Conservation (phyloP, 176 grass and related monocot species). For the Eleusine indica region DNA sequence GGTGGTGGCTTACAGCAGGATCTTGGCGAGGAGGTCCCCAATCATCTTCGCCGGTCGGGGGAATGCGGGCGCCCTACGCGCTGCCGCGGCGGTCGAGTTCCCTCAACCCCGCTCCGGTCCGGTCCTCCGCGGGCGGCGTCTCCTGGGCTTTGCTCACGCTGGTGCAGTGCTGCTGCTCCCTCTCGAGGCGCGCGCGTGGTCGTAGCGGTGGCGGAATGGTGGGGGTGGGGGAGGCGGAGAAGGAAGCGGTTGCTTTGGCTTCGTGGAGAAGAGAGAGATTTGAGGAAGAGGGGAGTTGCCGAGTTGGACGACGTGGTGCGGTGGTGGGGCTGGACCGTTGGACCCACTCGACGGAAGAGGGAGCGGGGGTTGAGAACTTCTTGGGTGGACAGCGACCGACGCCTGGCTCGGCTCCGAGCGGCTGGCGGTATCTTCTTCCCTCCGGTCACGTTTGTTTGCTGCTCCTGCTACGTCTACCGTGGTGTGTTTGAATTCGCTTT, state of each 20-base stretch:
- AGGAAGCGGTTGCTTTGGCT: slow-evolving; percentile 47
- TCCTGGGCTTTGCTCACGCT: no score
- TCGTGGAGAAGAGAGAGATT: neutral
- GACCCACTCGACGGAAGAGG: neutral
- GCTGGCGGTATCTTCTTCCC: neutral
- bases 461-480: neutral
- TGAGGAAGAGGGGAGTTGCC: neutral
- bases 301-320: neutral
- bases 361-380: no score
- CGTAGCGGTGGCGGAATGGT: slow-evolving; percentile 10
- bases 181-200: neutral
- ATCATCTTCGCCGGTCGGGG: slow-evolving; percentile 50
- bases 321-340: slow-evolving; percentile 20
- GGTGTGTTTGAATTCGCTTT: neutral
- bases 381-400: neutral
- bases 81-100: no score
- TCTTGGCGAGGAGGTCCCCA: slow-evolving; percentile 56
- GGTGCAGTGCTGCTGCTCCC: neutral
- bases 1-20: slow-evolving; percentile 50
- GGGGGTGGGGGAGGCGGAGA: neutral
- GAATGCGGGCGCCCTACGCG: neutral
- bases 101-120: no score
- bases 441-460: neutral
- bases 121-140: neutral
- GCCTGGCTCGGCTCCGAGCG: neutral